These are phyloP conservation scores for Trichocladium uniseriatum DNA, from an alignment of 495 filamentous ascomycete species.

Conservation along the genomic window DNA sequence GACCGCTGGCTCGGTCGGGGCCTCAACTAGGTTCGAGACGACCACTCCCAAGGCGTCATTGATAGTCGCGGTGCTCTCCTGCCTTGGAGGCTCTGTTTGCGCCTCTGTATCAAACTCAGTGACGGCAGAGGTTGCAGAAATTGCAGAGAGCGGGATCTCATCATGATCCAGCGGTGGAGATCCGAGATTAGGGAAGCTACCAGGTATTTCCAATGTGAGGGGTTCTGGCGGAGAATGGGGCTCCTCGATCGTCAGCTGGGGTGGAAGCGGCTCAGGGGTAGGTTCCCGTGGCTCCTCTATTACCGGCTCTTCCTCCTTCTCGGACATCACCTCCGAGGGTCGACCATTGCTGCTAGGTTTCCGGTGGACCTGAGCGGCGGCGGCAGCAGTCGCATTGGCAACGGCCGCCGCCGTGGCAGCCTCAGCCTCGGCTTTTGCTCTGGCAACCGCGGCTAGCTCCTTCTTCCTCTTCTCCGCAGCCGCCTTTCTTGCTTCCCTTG, in stretches of 20 bases:
- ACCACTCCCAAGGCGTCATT: neutral
- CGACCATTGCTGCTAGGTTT: neutral
- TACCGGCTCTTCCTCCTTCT: conserved; percentile 5
- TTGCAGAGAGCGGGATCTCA: conserved; percentile 40
- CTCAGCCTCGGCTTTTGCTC: conserved; percentile 25
- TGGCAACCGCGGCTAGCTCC: conserved; percentile 33
- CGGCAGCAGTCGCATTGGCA: conserved; percentile 12
- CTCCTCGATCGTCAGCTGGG: conserved; percentile 11
- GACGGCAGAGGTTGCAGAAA: conserved; percentile 49
- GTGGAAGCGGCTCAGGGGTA: conserved; percentile 18
- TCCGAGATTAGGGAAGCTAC: conserved; percentile 37
- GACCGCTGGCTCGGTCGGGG: conserved; percentile 13
- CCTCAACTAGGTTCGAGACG: neutral
- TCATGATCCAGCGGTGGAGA: conserved; percentile 30
- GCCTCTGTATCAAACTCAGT: conserved; percentile 64
- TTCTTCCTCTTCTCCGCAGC: conserved; percentile 36
- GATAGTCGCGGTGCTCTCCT: conserved; percentile 8
- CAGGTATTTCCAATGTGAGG: conserved; percentile 60
- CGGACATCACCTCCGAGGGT: neutral
- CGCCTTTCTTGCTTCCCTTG: conserved; percentile 42
- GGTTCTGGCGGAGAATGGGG: conserved; percentile 41
- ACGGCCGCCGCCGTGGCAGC: conserved; percentile 20
- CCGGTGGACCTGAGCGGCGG: neutral
- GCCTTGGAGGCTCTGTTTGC: conserved; percentile 45
- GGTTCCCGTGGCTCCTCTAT: conserved; percentile 22